Percentiles rank a stretch among this genome's conserved stretches.
These are phyloP conservation scores for Brassica nigra DNA, from an alignment of 345 rosid species.

Conservation along the genomic window DNA sequence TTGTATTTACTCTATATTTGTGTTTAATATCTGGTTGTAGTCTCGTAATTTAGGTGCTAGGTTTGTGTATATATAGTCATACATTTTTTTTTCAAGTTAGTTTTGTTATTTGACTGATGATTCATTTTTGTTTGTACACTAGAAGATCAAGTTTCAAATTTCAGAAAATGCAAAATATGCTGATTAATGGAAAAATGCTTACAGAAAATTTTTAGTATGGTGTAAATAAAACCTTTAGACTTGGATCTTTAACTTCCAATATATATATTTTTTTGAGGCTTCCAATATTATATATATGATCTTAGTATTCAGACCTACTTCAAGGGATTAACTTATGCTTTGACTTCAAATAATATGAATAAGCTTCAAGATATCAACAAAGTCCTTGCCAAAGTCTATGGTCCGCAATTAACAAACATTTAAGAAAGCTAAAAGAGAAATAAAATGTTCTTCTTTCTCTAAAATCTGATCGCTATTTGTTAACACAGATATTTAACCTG, in stretches of 20 bases:
- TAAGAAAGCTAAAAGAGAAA: not conserved
- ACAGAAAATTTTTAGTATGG: too few relatives aligned
- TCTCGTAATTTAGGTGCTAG: not conserved
- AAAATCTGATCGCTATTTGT: not conserved
- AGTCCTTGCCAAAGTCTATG: not conserved
- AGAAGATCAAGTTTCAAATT: too few relatives aligned
- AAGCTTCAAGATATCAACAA: not conserved
- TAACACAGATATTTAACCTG: not conserved
- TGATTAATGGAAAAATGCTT: too few relatives aligned
- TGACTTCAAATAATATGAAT: not conserved
- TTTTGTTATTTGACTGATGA: too few relatives aligned
- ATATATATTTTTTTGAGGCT: too few relatives aligned
- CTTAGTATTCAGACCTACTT: not conserved
- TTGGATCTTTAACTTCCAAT: too few relatives aligned
- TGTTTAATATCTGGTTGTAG: not conserved
- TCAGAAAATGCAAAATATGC: too few relatives aligned
- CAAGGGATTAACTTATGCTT: not conserved
- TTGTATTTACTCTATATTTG: not conserved
- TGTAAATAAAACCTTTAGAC: too few relatives aligned
- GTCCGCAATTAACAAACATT: not conserved
- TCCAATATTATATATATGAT: not conserved
- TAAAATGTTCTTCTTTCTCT: not conserved
- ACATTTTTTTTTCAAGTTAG: not conserved
- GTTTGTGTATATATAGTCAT: not conserved
- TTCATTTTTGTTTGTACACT: too few relatives aligned